Percentiles rank a stretch among this genome's conserved stretches.
Conservation (phyloP, 2,329 filamentous ascomycete species). For the Coniella vitis region DNA sequence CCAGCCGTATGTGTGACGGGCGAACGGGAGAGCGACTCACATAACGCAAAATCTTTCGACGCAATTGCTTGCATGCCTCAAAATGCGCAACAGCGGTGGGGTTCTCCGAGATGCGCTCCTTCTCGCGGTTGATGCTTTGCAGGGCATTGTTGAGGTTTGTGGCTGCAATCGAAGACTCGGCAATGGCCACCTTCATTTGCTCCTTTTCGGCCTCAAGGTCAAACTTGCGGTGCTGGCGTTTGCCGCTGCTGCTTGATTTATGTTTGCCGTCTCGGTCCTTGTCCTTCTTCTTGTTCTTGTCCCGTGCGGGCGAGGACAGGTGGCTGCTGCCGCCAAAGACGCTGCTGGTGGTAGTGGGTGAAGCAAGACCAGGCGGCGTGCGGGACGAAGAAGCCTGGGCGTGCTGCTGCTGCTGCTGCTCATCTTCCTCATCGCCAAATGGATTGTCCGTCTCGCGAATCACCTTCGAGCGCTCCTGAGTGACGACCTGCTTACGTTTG, state of each 20-base stretch:
- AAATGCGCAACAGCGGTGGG: slow-evolving; percentile 67
- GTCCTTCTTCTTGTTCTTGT: slow-evolving; percentile 34
- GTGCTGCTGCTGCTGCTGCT: slow-evolving; percentile 32
- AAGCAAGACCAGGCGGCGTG: slow-evolving; percentile 9
- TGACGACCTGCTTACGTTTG: slow-evolving; percentile 62
- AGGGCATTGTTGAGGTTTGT: slow-evolving; percentile 84
- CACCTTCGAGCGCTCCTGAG: slow-evolving; percentile 74
- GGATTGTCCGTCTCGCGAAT: slow-evolving; percentile 73
- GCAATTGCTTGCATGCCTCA: slow-evolving; percentile 77
- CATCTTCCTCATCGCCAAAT: slow-evolving; percentile 60
- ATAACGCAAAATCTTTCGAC: slow-evolving; percentile 80
- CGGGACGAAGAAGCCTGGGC: slow-evolving; percentile 25
- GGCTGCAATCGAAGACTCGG: slow-evolving; percentile 81
- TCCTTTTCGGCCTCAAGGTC: slow-evolving; percentile 83
- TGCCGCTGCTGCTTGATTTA: slow-evolving; percentile 47
- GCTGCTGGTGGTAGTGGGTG: slow-evolving; percentile 26
- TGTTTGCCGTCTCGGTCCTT: slow-evolving; percentile 38
- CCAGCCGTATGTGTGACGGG: too few species aligned
- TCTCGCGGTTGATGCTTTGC: slow-evolving; percentile 85
- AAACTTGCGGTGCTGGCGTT: slow-evolving; percentile 53
- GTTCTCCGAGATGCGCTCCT: slow-evolving; percentile 82
- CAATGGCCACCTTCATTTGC: slow-evolving; percentile 80
- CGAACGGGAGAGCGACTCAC: too few species aligned
- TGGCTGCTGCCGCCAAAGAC: slow-evolving; percentile 33
- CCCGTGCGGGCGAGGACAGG: slow-evolving; percentile 29